Evolutionary conservation across 495 filamentous ascomycete genomes (phyloP).

Genomic region (Aspergillus olivimuriae): DNA sequence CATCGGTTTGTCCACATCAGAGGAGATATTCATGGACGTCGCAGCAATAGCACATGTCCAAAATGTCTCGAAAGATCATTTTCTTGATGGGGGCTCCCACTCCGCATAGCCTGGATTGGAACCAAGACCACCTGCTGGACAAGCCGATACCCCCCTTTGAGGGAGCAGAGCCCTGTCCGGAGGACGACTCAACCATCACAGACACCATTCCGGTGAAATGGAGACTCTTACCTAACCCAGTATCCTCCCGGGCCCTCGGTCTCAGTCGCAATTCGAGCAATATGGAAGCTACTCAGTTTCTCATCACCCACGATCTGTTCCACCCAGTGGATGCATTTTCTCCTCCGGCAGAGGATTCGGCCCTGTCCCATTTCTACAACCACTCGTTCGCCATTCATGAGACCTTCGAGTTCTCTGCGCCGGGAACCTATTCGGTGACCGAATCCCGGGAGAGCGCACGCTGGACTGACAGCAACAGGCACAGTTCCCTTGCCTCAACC

Average conservation of each 20-base stretch:
- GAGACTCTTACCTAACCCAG: conserved; percentile 28
- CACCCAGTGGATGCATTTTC: conserved; percentile 15
- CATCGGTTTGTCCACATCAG: no score
- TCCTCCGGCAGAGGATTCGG: conserved; percentile 28
- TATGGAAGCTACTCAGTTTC: conserved; percentile 38
- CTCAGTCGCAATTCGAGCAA: conserved; percentile 8
- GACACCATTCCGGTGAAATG: conserved; percentile 31
- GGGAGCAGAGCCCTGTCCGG: conserved; percentile 7
- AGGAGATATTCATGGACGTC: no score
- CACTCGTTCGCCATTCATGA: conserved; percentile 65
- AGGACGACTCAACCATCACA: conserved; percentile 6
- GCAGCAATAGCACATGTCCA: background rate
- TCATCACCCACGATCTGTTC: conserved; percentile 39
- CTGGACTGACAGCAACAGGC: conserved; percentile 17
- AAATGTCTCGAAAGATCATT: conserved; percentile 44
- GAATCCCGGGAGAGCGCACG: conserved; percentile 22
- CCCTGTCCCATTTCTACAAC: conserved; percentile 61
- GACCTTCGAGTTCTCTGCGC: conserved; percentile 23
- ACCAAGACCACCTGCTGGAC: conserved; percentile 41
- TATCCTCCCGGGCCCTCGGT: conserved; percentile 3
- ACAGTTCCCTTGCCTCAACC: conserved; percentile 12
- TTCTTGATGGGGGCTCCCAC: conserved; percentile 62
- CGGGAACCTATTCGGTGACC: conserved; percentile 12
- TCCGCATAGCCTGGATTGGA: conserved; percentile 48
- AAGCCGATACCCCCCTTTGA: conserved; percentile 44